These are phyloP conservation scores for Yarrowia galli DNA, from an alignment of 1,139 yeast species.

Conservation along the genomic window DNA sequence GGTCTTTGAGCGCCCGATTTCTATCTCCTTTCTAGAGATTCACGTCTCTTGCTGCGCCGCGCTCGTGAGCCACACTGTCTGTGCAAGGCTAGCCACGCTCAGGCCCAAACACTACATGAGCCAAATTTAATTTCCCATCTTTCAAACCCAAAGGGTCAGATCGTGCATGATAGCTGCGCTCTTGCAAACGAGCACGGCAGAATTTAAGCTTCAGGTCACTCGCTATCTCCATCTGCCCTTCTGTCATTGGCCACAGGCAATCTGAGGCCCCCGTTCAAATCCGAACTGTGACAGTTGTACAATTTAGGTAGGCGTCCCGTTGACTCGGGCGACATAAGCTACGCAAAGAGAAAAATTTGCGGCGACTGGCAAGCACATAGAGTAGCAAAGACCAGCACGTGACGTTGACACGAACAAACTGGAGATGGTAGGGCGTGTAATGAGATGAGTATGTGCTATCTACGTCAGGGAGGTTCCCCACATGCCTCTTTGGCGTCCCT, in stretches of 20 bases:
- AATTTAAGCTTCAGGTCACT: neutral
- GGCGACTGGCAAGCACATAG: neutral
- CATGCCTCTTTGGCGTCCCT: conserved; percentile 21
- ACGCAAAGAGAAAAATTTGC: neutral
- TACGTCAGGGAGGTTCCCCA: conserved; percentile 28
- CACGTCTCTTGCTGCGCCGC: conserved; percentile 9
- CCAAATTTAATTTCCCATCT: conserved; percentile 13
- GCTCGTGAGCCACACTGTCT: neutral
- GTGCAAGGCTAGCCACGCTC: conserved; percentile 26
- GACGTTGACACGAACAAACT: neutral
- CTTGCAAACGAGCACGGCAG: conserved; percentile 11
- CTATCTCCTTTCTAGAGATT: neutral
- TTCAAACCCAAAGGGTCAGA: neutral
- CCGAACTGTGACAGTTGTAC: conserved; percentile 27
- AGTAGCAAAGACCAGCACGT: neutral
- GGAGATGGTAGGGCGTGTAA: neutral
- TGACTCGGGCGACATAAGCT: conserved; percentile 30
- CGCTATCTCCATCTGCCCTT: conserved; percentile 18
- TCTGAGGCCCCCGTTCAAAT: conserved; percentile 15
- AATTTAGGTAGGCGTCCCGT: conserved; percentile 31
- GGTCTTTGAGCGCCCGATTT: neutral
- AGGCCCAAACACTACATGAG: conserved; percentile 18
- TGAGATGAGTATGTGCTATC: conserved; percentile 7
- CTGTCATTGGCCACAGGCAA: conserved; percentile 21
- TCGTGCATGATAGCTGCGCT: conserved; percentile 19